phyloP scores from a whole-genome alignment of 257 asterid species.

The Schizonepeta tenuifolia region DNA sequence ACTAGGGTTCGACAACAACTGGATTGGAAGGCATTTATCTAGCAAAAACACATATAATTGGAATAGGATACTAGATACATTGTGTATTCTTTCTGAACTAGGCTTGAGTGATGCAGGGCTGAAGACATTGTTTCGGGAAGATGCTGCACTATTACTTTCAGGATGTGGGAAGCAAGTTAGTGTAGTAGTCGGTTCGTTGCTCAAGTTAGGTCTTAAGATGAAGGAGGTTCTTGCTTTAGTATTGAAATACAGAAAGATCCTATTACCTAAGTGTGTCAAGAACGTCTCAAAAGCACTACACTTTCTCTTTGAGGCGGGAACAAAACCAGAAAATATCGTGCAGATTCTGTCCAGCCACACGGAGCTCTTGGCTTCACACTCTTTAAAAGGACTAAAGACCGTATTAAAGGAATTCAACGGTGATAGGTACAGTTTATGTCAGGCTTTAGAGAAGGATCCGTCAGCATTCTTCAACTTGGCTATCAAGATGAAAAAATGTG shows the following conservation, averaged over 20 bases:
- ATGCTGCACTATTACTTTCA: conserved; percentile 63
- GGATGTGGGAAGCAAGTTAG: conserved; percentile 77
- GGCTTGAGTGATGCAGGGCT: no score
- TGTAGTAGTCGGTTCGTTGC: conserved; percentile 61
- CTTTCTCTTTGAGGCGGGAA: conserved; percentile 68
- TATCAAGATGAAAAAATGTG: no score
- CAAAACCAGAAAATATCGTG: conserved; percentile 49
- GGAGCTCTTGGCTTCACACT: conserved; percentile 52
- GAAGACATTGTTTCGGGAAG: conserved; percentile 49
- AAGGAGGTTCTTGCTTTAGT: conserved; percentile 51
- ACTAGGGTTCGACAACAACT: no score
- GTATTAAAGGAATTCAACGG: no score
- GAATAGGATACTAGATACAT: no score
- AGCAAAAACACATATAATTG: no score
- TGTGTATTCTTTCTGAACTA: no score
- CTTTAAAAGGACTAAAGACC: conserved; percentile 68
- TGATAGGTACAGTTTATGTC: conserved; percentile 52
- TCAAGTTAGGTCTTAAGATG: conserved; percentile 70
- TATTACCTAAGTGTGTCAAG: conserved; percentile 57
- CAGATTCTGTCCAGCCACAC: conserved; percentile 54
- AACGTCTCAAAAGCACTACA: conserved; percentile 68
- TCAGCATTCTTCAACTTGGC: no score
- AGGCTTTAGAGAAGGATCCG: no score
- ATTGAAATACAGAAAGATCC: conserved; percentile 53
- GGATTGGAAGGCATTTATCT: no score